A percentile compares a stretch with the other conserved stretches of the same genome.
Evolutionary conservation across 306 rosid species (phyloP).

Genomic region (Pyrus communis): DNA sequence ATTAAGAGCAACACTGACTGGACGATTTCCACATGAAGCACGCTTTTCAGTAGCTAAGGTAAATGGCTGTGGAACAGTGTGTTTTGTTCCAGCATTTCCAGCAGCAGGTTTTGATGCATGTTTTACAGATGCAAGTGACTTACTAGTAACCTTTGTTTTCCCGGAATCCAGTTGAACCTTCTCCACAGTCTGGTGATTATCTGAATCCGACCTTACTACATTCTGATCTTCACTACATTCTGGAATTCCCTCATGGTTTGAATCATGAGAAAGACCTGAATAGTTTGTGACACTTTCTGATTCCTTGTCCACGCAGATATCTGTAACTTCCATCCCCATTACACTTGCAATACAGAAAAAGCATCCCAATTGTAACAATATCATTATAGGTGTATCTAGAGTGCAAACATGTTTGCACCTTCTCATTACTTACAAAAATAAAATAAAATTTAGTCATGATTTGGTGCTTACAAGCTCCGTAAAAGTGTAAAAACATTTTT

Average conservation of each 20-base stretch:
- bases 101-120: conserved; percentile 37
- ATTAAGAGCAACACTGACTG: conserved; percentile 31
- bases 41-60: conserved; percentile 95
- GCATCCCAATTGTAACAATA: neutral
- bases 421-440: neutral
- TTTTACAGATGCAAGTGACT: conserved; percentile 39
- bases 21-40: conserved; percentile 50
- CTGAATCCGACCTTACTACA: conserved; percentile 27
- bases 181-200: conserved; percentile 25
- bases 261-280: conserved; percentile 49
- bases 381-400: neutral
- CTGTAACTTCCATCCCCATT: conserved; percentile 74
- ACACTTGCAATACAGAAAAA: conserved; percentile 39
- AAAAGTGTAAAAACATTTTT: neutral
- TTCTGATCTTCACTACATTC: conserved; percentile 30
- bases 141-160: conserved; percentile 41
- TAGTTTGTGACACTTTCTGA: conserved; percentile 62
- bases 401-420: neutral
- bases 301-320: conserved; percentile 82
- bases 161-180: conserved; percentile 25
- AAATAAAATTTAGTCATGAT: neutral
- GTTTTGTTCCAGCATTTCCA: conserved; percentile 57
- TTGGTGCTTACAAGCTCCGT: neutral
- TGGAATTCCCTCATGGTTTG: conserved; percentile 38
- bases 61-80: conserved; percentile 88